Conservation (phyloP, 2,329 filamentous ascomycete genomes). For the Aspergillus proliferans region DNA sequence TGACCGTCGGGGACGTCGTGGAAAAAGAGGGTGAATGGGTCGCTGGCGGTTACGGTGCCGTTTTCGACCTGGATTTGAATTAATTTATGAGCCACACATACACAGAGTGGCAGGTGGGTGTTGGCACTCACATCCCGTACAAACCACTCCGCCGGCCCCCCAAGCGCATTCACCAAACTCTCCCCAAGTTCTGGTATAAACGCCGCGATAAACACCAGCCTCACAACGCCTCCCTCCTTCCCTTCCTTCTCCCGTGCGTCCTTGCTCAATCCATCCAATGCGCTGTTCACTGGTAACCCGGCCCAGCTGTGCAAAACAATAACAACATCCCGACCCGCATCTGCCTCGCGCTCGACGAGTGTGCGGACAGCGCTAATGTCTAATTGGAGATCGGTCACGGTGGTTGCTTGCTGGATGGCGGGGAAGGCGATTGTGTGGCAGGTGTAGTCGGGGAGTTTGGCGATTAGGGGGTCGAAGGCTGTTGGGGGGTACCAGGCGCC, state of each 20-base stretch:
- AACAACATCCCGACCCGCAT: conserved; percentile 24
- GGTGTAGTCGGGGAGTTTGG: conserved; percentile 15
- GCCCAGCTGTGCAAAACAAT: conserved; percentile 33
- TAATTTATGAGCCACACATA: conserved; percentile 6
- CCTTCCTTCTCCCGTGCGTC: conserved; percentile 19
- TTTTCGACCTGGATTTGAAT: conserved; percentile 1
- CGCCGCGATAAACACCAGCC: conserved; percentile 28
- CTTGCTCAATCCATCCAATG: conserved; percentile 26
- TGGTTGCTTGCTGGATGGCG: conserved; percentile 20
- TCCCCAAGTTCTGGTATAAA: conserved; percentile 29
- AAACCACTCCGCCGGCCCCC: conserved; percentile 24
- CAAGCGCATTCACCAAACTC: conserved; percentile 24
- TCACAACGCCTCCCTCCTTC: conserved; percentile 27
- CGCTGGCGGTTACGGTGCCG: conserved; percentile 18
- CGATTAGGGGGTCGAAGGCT: conserved; percentile 21
- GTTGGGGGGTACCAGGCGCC: conserved; percentile 29
- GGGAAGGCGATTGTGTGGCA: conserved; percentile 22
- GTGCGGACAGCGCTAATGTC: conserved; percentile 28
- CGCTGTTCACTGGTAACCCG: conserved; percentile 31
- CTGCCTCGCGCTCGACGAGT: conserved; percentile 23
- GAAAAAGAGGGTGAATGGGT: conserved; percentile 23
- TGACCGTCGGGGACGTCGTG: conserved; percentile 25
- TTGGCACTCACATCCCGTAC: conserved; percentile 21
- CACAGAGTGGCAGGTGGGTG: not conserved
- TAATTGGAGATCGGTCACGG: conserved; percentile 18